Evolutionary conservation across 345 rosid species (phyloP).

Genomic region (Tarenaya hassleriana): DNA sequence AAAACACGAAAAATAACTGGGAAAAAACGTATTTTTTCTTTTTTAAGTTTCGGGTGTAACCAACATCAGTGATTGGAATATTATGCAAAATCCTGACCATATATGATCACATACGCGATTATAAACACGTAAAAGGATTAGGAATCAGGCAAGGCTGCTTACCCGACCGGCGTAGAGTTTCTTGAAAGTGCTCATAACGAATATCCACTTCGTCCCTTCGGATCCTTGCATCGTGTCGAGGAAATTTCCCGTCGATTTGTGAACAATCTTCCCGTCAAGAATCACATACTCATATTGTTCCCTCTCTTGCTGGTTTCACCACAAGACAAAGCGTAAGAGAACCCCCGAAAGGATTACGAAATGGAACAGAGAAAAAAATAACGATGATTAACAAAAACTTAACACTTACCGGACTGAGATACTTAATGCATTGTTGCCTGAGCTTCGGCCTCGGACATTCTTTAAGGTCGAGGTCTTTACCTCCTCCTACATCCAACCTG

Average conservation of each 20-base stretch:
- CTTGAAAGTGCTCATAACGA: constrained; percentile 77
- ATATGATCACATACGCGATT: too few relatives aligned
- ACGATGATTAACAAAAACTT: background rate
- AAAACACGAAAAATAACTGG: background rate
- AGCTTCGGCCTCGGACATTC: constrained; percentile 63
- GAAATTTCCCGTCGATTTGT: constrained; percentile 43
- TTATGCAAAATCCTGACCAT: too few relatives aligned
- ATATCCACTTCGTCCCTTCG: constrained; percentile 61
- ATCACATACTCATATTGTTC: constrained; percentile 62
- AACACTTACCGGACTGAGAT: constrained; percentile 82
- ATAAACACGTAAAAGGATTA: too few relatives aligned
- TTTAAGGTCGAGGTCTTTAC: constrained; percentile 62
- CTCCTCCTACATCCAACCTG: constrained; percentile 92
- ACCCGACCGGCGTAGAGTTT: constrained; percentile 74
- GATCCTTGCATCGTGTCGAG: constrained; percentile 48
- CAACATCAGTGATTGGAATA: too few relatives aligned
- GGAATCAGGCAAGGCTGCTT: constrained; percentile 13
- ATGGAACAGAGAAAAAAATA: background rate
- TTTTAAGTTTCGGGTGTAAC: too few relatives aligned
- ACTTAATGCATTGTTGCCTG: constrained; percentile 70
- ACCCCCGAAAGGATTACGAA: background rate
- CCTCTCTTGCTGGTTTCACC: constrained; percentile 74
- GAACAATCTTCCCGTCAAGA: constrained; percentile 54
- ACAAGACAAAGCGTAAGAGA: background rate
- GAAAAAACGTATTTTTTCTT: too few relatives aligned